Evolutionary conservation across 2,329 filamentous ascomycete genomes (phyloP).

Genomic region (Cladophialophora immunda): DNA sequence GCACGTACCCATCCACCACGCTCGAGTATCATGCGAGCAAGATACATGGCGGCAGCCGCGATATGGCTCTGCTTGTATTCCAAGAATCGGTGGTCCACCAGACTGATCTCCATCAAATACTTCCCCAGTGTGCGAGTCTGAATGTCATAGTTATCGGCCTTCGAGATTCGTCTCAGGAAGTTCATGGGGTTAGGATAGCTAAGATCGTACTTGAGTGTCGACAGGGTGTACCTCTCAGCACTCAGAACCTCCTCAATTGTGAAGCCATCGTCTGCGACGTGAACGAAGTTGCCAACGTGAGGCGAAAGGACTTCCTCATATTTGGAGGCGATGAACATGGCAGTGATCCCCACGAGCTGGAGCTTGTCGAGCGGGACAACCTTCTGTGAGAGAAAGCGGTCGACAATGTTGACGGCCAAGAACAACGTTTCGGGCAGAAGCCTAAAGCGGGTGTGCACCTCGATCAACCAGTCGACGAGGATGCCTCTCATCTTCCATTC

Average conservation of each 20-base stretch:
- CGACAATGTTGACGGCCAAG: conserved; percentile 96
- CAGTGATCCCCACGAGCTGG: conserved; percentile 94
- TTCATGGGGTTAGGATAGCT: conserved; percentile 99
- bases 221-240: conserved; percentile 94
- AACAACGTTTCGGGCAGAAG: conserved; percentile 96
- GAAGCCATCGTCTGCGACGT: conserved; percentile 96
- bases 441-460: conserved; percentile 96
- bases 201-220: conserved; percentile 92
- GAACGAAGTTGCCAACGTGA: conserved; percentile 95
- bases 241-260: conserved; percentile 93
- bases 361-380: conserved; percentile 95
- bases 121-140: conserved; percentile 96
- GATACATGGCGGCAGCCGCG: conserved; percentile 92
- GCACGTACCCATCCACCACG: conserved; percentile 85
- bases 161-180: conserved; percentile 97
- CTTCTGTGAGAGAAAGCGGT: conserved; percentile 95
- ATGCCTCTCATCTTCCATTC: conserved; percentile 99
- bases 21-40: conserved; percentile 88
- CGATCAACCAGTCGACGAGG: conserved; percentile 96
- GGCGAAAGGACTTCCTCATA: conserved; percentile 98
- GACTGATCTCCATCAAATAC: conserved; percentile 96
- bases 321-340: conserved; percentile 99
- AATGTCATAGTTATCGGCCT: conserved; percentile 99
- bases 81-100: conserved; percentile 95
- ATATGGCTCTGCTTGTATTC: conserved; percentile 86